A percentile compares a stretch with the other conserved stretches of the same genome.
Conservation (phyloP, 352 stramenopile genomes). For the Globisporangium nunn region DNA sequence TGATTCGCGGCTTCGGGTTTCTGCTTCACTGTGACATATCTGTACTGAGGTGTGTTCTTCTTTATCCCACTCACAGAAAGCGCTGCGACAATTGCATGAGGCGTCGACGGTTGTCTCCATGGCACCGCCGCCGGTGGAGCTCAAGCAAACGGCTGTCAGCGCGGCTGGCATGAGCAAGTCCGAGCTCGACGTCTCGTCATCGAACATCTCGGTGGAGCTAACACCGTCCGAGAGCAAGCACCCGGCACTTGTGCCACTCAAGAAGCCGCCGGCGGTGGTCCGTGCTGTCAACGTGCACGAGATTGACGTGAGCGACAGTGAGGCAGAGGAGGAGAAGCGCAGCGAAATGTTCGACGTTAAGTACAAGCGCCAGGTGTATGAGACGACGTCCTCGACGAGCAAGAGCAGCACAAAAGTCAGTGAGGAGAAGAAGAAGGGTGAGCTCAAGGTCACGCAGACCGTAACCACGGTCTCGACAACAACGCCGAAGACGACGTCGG, state of each 20-base stretch:
- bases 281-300: slow-evolving; percentile 20
- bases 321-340: slow-evolving; percentile 33
- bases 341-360: slow-evolving; percentile 10
- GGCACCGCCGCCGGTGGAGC: slow-evolving; percentile 23
- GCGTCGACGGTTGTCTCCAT: slow-evolving; percentile 42
- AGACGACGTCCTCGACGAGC: background rate
- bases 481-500: slow-evolving; percentile 1
- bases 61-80: slow-evolving; percentile 11
- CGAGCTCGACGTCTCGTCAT: slow-evolving; percentile 4
- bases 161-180: slow-evolving; percentile 17
- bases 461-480: background rate
- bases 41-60: background rate
- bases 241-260: slow-evolving; percentile 27
- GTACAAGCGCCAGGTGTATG: slow-evolving; percentile 8
- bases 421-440: slow-evolving; percentile 4
- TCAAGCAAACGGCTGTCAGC: slow-evolving; percentile 28
- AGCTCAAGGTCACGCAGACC: background rate
- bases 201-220: slow-evolving; percentile 27
- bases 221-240: slow-evolving; percentile 20
- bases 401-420: background rate
- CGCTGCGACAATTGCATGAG: slow-evolving; percentile 41
- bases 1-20: too few relatives aligned
- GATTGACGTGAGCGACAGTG: slow-evolving; percentile 26
- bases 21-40: too few relatives aligned
- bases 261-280: slow-evolving; percentile 38